Evolutionary conservation across 2,329 filamentous ascomycete genomes (phyloP).

Genomic region (Didymellaceae sp.): DNA sequence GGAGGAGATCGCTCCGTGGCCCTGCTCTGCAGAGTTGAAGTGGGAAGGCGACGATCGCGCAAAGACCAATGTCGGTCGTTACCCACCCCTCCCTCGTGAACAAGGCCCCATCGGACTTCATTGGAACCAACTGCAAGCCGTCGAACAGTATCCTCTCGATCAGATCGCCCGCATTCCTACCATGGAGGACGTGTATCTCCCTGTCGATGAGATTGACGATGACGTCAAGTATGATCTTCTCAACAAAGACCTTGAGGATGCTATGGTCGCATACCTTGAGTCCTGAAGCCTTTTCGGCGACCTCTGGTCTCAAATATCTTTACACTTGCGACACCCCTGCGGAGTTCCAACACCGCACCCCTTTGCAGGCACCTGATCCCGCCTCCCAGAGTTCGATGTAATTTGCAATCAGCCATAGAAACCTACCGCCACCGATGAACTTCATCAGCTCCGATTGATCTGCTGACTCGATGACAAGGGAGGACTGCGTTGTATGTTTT

Average conservation of each 20-base stretch:
- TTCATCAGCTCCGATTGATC: background rate
- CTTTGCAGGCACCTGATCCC: constrained; percentile 4
- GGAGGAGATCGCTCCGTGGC: constrained; percentile 51
- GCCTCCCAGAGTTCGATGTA: constrained; percentile 16
- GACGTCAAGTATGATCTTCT: constrained; percentile 35
- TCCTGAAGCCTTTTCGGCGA: constrained; percentile 1
- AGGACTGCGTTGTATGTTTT: constrained; percentile 5
- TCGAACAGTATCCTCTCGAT: constrained; percentile 51
- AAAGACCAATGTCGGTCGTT: constrained; percentile 52
- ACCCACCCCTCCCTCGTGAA: constrained; percentile 53
- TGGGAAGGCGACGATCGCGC: constrained; percentile 58
- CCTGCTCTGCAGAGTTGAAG: constrained; percentile 50
- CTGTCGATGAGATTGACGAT: constrained; percentile 46
- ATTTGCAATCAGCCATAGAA: constrained; percentile 9
- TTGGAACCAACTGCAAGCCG: constrained; percentile 51
- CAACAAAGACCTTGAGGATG: constrained; percentile 34
- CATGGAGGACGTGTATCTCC: constrained; percentile 47
- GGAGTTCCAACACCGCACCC: constrained; percentile 1
- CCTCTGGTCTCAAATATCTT: background rate
- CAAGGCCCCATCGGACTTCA: constrained; percentile 48
- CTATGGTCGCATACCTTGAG: constrained; percentile 35
- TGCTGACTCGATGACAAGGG: constrained; percentile 3
- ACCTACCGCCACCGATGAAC: constrained; percentile 7
- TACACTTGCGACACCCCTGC: background rate
- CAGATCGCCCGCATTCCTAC: constrained; percentile 45